phyloP scores from a whole-genome alignment of 805 yeast species.

The Spencermartinsiella europaea region DNA sequence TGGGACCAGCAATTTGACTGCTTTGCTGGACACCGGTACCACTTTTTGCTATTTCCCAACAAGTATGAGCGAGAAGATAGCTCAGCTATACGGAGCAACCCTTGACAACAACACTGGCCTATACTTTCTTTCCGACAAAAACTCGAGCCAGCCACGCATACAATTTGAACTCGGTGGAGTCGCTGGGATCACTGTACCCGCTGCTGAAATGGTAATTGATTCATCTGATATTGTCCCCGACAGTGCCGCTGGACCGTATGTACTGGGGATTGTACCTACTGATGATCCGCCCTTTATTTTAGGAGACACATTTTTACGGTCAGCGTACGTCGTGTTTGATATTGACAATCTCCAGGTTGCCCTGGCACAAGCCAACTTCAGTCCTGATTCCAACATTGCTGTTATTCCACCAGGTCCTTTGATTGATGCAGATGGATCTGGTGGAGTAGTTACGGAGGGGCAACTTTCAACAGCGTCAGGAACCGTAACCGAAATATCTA shows the following conservation, averaged over 20 bases:
- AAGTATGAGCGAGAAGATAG: constrained; percentile 6
- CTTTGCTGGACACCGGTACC: constrained; percentile 19
- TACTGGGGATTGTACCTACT: constrained; percentile 12
- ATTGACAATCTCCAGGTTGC: constrained; percentile 52
- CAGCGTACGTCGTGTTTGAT: constrained; percentile 64
- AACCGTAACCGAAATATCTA: no score
- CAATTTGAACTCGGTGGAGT: not conserved
- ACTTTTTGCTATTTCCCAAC: constrained; percentile 18
- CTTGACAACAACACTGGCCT: constrained; percentile 1
- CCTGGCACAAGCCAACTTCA: constrained; percentile 43
- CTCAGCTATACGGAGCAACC: constrained; percentile 5
- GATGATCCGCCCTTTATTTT: constrained; percentile 33
- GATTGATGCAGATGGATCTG: constrained; percentile 12
- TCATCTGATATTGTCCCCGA: constrained; percentile 10
- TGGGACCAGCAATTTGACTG: not conserved
- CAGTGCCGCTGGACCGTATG: constrained; percentile 12
- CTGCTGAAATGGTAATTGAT: constrained; percentile 17
- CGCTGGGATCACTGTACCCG: constrained; percentile 24
- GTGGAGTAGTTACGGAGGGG: not conserved
- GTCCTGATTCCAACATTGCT: constrained; percentile 20
- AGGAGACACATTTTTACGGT: constrained; percentile 63
- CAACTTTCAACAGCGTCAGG: no score
- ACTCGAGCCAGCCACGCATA: constrained; percentile 2
- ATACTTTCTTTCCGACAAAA: not conserved
- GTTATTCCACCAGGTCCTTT: constrained; percentile 24